Percentiles rank a stretch among this genome's conserved stretches.
Conservation (phyloP, 768 basidiomycete species). For the Trametes villosa region DNA sequence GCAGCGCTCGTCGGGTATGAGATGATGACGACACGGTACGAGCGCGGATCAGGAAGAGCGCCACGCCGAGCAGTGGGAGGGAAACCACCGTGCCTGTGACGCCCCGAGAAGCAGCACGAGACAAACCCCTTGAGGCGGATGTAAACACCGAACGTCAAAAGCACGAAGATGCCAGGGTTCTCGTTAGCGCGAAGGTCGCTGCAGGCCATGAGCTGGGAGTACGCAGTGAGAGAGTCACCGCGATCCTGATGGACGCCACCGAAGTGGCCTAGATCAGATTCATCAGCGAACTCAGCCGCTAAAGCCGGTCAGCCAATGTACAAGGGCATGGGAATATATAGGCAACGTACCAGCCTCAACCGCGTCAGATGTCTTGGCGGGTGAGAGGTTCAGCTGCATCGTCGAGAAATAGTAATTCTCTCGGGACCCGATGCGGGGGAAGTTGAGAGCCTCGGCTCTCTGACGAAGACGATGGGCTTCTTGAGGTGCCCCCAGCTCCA, state of each 20-base stretch:
- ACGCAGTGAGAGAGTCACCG: neutral
- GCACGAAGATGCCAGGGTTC: neutral
- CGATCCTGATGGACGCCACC: neutral
- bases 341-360: neutral
- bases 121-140: neutral
- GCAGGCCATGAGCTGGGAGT: neutral
- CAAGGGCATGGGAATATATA: neutral
- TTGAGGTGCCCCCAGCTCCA: neutral
- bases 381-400: too few relatives aligned
- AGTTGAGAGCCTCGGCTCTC: neutral
- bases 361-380: neutral
- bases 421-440: neutral
- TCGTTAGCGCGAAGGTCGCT: neutral
- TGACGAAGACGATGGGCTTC: neutral
- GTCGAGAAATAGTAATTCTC: neutral
- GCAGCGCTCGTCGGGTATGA: neutral
- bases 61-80: neutral
- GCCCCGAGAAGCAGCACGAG: neutral
- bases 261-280: neutral
- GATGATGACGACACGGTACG: neutral
- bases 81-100: neutral
- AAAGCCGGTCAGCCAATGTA: neutral
- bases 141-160: neutral
- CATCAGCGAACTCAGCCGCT: neutral
- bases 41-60: neutral